Conservation (phyloP, 139 green algal species). For the Eudorina sp. region DNA sequence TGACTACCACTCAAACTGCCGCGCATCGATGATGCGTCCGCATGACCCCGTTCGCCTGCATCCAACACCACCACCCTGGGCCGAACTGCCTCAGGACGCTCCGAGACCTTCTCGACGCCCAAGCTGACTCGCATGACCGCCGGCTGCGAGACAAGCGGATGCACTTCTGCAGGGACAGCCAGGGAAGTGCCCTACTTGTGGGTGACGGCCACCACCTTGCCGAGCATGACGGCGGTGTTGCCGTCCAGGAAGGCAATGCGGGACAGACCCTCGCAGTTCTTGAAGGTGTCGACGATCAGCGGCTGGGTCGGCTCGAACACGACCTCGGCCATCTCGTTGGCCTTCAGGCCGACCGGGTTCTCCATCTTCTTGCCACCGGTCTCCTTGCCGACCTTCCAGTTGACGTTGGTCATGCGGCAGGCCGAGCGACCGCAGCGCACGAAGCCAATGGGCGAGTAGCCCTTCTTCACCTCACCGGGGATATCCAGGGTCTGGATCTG, state of each 20-base stretch:
- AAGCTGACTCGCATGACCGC: no score
- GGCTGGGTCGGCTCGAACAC: conserved; percentile 91
- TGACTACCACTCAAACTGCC: no score
- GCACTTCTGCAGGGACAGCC: no score
- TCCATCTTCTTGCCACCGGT: conserved; percentile 96
- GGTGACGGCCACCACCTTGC: conserved; percentile 84
- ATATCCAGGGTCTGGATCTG: conserved; percentile 96
- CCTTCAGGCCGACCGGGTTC: conserved; percentile 87
- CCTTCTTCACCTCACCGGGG: conserved; percentile 91
- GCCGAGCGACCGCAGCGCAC: conserved; percentile 91
- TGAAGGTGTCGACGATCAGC: conserved; percentile 92
- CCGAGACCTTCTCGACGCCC: no score
- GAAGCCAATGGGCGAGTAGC: conserved; percentile 94
- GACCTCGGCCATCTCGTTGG: conserved; percentile 93
- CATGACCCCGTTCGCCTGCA: no score
- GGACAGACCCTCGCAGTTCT: conserved; percentile 94
- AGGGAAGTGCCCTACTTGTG: no score
- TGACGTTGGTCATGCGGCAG: conserved; percentile 86
- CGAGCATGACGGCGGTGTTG: conserved; percentile 96
- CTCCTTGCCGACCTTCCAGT: conserved; percentile 97
- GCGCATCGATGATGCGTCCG: no score
- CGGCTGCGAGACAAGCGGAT: no score
- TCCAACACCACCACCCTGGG: no score
- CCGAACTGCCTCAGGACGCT: no score
- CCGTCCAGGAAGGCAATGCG: conserved; percentile 95